Percentiles rank a stretch among this genome's conserved stretches.
Evolutionary conservation across 768 basidiomycete species (phyloP).

Genomic region (Pisolithus albus): DNA sequence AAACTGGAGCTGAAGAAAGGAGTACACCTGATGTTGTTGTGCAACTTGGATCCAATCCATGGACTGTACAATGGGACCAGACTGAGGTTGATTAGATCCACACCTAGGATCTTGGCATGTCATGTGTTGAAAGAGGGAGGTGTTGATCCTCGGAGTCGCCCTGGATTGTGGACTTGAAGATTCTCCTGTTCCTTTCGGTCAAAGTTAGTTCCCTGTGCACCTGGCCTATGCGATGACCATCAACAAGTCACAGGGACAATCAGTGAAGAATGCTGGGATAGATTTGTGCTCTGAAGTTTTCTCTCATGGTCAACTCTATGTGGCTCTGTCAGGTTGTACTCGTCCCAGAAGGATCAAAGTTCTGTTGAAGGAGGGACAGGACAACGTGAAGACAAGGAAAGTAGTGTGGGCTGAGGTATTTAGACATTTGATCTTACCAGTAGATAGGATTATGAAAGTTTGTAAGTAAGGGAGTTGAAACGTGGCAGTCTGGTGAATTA

Average conservation of each 20-base stretch:
- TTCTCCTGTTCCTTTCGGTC: slow-evolving; percentile 13
- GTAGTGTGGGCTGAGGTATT: too few relatives aligned
- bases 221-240: slow-evolving; percentile 20
- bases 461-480: too few relatives aligned
- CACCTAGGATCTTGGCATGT: slow-evolving; percentile 21
- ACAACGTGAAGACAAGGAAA: too few relatives aligned
- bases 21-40: slow-evolving; percentile 21
- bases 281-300: slow-evolving; percentile 26
- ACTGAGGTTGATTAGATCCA: too few relatives aligned
- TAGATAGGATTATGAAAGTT: too few relatives aligned
- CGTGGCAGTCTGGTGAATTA: too few relatives aligned
- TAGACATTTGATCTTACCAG: too few relatives aligned
- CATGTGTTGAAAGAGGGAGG: slow-evolving; percentile 18
- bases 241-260: slow-evolving; percentile 28
- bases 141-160: slow-evolving; percentile 24
- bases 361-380: background rate
- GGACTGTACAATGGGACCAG: too few relatives aligned
- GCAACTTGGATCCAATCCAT: slow-evolving; percentile 24
- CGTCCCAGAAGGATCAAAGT: background rate
- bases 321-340: slow-evolving; percentile 25
- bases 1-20: too few relatives aligned
- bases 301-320: slow-evolving; percentile 33
- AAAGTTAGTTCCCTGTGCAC: slow-evolving; percentile 23
- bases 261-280: slow-evolving; percentile 24
- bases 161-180: slow-evolving; percentile 2